Conservation (phyloP, 306 rosid genomes). For the Pyrus communis region DNA sequence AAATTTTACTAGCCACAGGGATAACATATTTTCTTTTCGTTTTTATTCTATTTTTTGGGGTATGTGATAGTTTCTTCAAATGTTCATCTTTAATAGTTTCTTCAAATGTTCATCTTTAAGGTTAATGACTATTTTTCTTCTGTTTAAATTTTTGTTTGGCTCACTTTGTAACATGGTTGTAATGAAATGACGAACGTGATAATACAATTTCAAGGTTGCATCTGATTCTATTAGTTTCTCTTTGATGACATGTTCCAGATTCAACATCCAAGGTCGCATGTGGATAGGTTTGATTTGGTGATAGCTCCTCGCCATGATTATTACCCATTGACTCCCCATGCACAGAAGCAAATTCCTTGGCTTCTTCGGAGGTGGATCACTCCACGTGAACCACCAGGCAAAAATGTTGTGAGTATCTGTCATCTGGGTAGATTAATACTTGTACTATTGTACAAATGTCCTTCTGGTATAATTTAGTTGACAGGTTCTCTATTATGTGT, state of each 20-base stretch:
- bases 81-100: neutral
- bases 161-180: neutral
- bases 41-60: neutral
- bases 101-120: neutral
- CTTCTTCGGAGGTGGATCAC: conserved; percentile 76
- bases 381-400: conserved; percentile 76
- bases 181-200: neutral
- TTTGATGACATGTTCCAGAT: conserved; percentile 46
- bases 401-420: conserved; percentile 57
- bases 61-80: neutral
- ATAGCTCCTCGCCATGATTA: conserved; percentile 82
- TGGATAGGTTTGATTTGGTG: conserved; percentile 83
- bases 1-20: neutral
- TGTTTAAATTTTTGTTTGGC: neutral
- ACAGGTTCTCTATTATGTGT: conserved; percentile 8
- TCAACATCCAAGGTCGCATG: conserved; percentile 76
- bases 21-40: neutral
- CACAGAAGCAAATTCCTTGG: conserved; percentile 65
- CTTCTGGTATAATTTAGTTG: neutral
- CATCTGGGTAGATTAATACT: conserved; percentile 13
- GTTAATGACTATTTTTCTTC: neutral
- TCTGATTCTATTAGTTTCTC: conserved; percentile 13
- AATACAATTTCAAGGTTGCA: neutral
- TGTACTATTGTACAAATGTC: neutral
- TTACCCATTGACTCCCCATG: conserved; percentile 68